Base-by-base conservation (phyloP, 164 flowering plant species). In the Buxus sempervirens region DNA sequence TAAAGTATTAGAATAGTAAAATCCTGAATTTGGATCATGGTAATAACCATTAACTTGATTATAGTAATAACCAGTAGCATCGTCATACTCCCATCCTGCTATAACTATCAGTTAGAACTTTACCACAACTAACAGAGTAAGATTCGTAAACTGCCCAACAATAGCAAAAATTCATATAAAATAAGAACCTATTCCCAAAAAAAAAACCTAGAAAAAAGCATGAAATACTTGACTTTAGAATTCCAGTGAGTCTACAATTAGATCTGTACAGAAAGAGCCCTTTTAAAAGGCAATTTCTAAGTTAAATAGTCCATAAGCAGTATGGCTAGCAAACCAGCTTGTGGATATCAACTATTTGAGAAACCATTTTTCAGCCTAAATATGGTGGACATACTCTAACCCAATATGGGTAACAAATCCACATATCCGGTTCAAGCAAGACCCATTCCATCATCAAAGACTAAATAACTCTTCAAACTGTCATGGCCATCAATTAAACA, bases 21-120 rank as follows among this genome's bases (percentile, higher is more conserved):
- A 88, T 68, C 97, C 93, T 25, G 98, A 91, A 62, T 84, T 91
- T 13, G 93, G 81, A 73, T 94, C 96, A 68, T 90, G 84, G 82
- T 82, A 74, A 67, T 81, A 81, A 64, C 91, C 89, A 69, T 76
- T 86, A 32, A 63, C 77, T 73, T 51, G 80, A 61, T 84, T 85
- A 72, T 85, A 80, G 77, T 90, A 90, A 76, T 95, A 90, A 41
- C 97, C 98, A 15, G 90, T 79, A 70, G 82, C 63, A 64, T 78
- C 76, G 70, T 90, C 92, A 70, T 67, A 71, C 54, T 86, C 89
- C 98, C 98, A 94, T 24, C 78, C 98, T 94, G 96, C 66, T 70
- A 63, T n/a, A 77, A 67, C 78, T 76, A 75, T 82, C 76, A 83
- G 77, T 73, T 57, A 58, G 42, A 71, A 70, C 13, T 74, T 38